Percentiles rank a stretch among this genome's conserved stretches.
Conservation (phyloP, 768 basidiomycete genomes). For the Dendrothele bispora region DNA sequence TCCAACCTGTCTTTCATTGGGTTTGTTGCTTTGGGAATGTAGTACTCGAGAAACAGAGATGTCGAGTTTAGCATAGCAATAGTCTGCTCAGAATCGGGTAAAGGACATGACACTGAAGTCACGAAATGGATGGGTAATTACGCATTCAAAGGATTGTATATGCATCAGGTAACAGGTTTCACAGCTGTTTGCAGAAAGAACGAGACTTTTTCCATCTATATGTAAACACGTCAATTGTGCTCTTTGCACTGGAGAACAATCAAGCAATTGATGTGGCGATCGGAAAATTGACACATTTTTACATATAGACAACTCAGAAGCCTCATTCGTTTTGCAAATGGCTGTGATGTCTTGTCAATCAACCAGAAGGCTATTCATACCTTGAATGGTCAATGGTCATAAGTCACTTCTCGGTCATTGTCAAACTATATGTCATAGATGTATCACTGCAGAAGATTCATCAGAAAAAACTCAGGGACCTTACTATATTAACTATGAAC, state of each 20-base stretch:
- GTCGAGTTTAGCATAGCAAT: slow-evolving; percentile 23
- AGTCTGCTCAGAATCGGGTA: slow-evolving; percentile 20
- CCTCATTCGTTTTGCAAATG: too few relatives aligned
- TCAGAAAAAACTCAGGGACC: too few relatives aligned
- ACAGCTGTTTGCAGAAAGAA: too few relatives aligned
- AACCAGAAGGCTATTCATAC: neutral
- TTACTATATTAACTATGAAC: too few relatives aligned
- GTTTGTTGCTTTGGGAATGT: slow-evolving; percentile 13
- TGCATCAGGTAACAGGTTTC: slow-evolving; percentile 31
- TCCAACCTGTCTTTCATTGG: slow-evolving; percentile 20
- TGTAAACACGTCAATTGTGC: too few relatives aligned
- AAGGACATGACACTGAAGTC: slow-evolving; percentile 21
- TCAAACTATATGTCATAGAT: too few relatives aligned
- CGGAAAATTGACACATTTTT: too few relatives aligned
- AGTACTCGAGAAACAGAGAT: slow-evolving; percentile 23
- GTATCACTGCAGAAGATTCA: too few relatives aligned
- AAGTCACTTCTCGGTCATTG: neutral
- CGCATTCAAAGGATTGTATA: slow-evolving; percentile 19
- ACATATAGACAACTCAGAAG: too few relatives aligned
- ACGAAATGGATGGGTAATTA: slow-evolving; percentile 18
- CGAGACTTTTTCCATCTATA: too few relatives aligned
- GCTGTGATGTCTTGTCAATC: slow-evolving; percentile 8
- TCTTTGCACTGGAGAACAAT: too few relatives aligned
- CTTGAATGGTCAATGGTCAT: neutral
- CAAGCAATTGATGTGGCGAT: too few relatives aligned